Evolutionary conservation across 2,329 filamentous ascomycete species (phyloP).

Genomic region (Pyricularia grisea): DNA sequence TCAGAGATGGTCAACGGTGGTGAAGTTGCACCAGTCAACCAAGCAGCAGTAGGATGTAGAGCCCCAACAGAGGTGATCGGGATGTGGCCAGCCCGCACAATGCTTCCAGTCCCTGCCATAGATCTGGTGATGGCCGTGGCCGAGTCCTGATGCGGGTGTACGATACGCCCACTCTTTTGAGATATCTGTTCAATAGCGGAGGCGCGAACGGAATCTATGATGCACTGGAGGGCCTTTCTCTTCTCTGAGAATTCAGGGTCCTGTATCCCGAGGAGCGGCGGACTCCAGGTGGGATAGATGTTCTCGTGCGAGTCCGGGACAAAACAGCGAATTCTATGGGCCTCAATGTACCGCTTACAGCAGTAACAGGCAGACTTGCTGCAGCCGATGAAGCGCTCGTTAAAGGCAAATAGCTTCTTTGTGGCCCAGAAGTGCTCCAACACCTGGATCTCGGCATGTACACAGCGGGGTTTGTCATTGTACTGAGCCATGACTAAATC

Average conservation of each 20-base stretch:
- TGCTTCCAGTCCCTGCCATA: not conserved
- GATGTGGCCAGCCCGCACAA: not conserved
- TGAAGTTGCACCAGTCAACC: not conserved
- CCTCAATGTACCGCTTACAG: conserved; percentile 37
- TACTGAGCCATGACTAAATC: too few relatives aligned
- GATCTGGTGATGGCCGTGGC: not conserved
- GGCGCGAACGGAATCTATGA: not conserved
- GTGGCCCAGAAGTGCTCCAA: conserved; percentile 33
- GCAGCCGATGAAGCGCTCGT: conserved; percentile 36
- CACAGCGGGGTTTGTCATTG: too few relatives aligned
- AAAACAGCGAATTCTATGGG: too few relatives aligned
- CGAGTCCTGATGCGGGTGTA: conserved; percentile 1
- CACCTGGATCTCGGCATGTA: conserved; percentile 37
- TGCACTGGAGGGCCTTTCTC: not conserved
- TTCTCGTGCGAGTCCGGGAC: conserved; percentile 28
- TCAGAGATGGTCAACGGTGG: not conserved
- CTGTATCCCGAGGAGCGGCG: conserved; percentile 1
- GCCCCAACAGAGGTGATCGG: not conserved
- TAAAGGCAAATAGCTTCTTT: conserved; percentile 21
- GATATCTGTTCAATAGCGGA: not conserved
- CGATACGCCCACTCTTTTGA: too few relatives aligned
- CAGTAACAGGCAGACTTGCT: conserved; percentile 43
- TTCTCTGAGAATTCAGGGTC: not conserved
- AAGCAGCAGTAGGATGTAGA: not conserved
- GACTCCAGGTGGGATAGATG: conserved; percentile 30